phyloP scores from a whole-genome alignment of 768 basidiomycete species.

The Tephrocybe sp. region DNA sequence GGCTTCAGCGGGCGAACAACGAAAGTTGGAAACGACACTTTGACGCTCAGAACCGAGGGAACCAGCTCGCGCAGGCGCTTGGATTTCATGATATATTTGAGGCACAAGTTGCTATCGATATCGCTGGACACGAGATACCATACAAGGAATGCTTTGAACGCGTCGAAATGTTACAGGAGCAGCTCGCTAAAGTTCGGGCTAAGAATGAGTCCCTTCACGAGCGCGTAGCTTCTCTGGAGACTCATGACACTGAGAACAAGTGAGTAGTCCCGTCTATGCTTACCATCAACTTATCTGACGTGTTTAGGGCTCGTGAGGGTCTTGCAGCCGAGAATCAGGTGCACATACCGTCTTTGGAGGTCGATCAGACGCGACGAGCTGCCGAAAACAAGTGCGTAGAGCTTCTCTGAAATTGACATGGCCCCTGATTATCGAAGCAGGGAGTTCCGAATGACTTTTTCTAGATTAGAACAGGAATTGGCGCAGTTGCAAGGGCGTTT shows the following conservation, averaged over 20 bases:
- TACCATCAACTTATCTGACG: background rate
- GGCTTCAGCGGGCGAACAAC: slow-evolving; percentile 32
- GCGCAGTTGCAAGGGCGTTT: slow-evolving; percentile 39
- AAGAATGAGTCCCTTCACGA: background rate
- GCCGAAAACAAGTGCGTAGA: slow-evolving; percentile 11
- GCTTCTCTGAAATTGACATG: background rate
- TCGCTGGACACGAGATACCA: slow-evolving; percentile 30
- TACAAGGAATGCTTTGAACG: slow-evolving; percentile 38
- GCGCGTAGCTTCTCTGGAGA: background rate
- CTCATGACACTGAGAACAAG: background rate
- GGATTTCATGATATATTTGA: slow-evolving; percentile 45
- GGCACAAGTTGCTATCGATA: slow-evolving; percentile 40
- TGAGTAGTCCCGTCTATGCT: background rate
- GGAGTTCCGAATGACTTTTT: slow-evolving; percentile 1
- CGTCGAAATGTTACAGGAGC: slow-evolving; percentile 30
- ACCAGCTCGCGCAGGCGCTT: slow-evolving; percentile 39
- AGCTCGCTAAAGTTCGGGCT: background rate
- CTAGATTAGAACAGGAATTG: slow-evolving; percentile 25
- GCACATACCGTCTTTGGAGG: background rate
- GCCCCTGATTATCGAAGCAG: too few species aligned
- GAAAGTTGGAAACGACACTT: slow-evolving; percentile 37
- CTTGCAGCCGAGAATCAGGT: background rate
- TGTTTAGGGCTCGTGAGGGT: background rate
- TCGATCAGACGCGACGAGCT: background rate
- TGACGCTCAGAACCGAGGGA: slow-evolving; percentile 33